These are phyloP conservation scores for Boletus patriciae DNA, from an alignment of 768 basidiomycete species.

Conservation along the genomic window DNA sequence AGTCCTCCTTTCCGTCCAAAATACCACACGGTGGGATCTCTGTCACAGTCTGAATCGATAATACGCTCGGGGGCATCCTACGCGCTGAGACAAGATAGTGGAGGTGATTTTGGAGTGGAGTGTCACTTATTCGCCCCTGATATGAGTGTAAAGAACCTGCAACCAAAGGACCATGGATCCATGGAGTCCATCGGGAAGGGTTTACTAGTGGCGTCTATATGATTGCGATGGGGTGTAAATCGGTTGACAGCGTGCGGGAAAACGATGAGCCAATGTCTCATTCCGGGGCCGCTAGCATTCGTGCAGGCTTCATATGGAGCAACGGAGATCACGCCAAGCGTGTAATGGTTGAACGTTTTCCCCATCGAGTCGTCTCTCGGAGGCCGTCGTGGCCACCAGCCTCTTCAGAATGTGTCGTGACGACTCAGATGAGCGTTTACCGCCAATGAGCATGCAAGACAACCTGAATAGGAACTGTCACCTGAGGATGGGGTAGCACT, in stretches of 20 bases:
- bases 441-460: too few species aligned
- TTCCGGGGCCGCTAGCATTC: background rate
- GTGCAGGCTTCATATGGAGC: background rate
- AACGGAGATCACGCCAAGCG: background rate
- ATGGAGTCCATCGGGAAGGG: background rate
- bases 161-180: background rate
- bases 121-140: background rate
- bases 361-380: background rate
- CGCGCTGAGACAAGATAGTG: background rate
- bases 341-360: background rate
- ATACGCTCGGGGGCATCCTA: constrained; percentile 7
- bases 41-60: background rate
- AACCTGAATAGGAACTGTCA: background rate
- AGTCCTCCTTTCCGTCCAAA: constrained; percentile 2
- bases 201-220: background rate
- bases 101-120: background rate
- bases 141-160: background rate
- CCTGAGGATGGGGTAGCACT: background rate
- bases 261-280: background rate
- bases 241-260: background rate
- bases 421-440: background rate
- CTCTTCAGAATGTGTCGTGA: background rate
- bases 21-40: background rate
- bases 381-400: background rate
- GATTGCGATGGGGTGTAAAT: background rate